A percentile compares a stretch with the other conserved stretches of the same genome.
Conservation (phyloP, 2,329 filamentous ascomycete species). For the Cladorrhinum sp. region DNA sequence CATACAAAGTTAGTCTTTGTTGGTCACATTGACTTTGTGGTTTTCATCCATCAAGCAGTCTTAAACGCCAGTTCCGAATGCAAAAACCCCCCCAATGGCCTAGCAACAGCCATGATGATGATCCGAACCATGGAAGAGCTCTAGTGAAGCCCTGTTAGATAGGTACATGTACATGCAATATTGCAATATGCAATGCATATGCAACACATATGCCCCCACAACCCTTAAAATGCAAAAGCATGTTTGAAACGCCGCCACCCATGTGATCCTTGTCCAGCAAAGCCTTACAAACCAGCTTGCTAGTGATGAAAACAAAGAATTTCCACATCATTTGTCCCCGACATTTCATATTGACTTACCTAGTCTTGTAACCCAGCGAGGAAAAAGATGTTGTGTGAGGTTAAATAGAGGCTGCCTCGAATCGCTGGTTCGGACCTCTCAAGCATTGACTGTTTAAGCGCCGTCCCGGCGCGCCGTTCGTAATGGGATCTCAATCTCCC, state of each 20-base stretch:
- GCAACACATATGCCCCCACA: neutral
- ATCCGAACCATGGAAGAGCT: neutral
- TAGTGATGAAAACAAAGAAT: neutral
- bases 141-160: neutral
- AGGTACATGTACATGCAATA: too few species aligned
- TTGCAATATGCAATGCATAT: neutral
- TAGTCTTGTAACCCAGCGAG: neutral
- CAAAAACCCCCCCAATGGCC: neutral
- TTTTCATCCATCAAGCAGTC: neutral
- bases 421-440: neutral
- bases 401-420: neutral
- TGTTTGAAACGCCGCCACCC: neutral
- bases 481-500: constrained; percentile 51
- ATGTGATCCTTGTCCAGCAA: neutral
- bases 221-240: neutral
- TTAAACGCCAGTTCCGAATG: neutral
- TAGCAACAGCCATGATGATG: neutral
- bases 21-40: neutral
- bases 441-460: constrained; percentile 19
- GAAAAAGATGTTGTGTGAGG: neutral
- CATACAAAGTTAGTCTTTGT: neutral
- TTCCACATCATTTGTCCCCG: neutral
- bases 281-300: neutral
- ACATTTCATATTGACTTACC: neutral
- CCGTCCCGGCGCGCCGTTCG: constrained; percentile 30